Base-by-base conservation (phyloP, 495 filamentous ascomycete genomes). In the Aspergillus hancockii region DNA sequence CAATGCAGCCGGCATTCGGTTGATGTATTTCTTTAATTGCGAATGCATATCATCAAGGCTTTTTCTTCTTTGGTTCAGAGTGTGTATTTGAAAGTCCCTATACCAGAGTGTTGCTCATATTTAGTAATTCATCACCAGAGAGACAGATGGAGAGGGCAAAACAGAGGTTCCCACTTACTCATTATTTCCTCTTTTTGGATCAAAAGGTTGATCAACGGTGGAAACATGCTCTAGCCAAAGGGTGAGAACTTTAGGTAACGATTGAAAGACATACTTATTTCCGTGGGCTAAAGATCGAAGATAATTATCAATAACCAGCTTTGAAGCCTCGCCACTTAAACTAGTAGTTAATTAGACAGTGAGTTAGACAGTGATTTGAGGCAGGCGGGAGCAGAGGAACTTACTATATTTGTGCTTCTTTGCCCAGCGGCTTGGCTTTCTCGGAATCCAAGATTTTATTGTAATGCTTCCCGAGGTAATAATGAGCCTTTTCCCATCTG, bases 381-480 rank as follows among this genome's bases (percentile, higher is more conserved):
- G 32, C n/a, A 36, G 13, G n/a, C n/a, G 49, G 5, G 21, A 7
- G n/a, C 7, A 46, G 0, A 23, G 10, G 52, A 61, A 47, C 75
- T 61, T 64, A 79, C 76, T 81, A 88, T 28, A 75, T 71, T 23
- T 79, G 69, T 25, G 78, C 81, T 67, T 87, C 84, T 64, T 85
- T 91, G 14, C 83, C 81, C 36, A 84, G 79, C 9, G 88, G 85
- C 45, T 96, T 83, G 9, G 80, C 78, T 68, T 90, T 93, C 67
- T 98, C 91, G 0, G 90, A 89, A 63, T 98, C 93, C 19, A 96
- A 79, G 16, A 98, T 82, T 68, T 97, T 99, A 69, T 97, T 96
- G 79, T 98, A 99, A 72, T 98, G 90, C 57, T 93, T 93, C 13
- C 94, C 94, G 18, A 99, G 82, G 72, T 97, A 96, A 71, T 97